Conservation (phyloP, 768 basidiomycete species). For the Lactifluus subvellereus region DNA sequence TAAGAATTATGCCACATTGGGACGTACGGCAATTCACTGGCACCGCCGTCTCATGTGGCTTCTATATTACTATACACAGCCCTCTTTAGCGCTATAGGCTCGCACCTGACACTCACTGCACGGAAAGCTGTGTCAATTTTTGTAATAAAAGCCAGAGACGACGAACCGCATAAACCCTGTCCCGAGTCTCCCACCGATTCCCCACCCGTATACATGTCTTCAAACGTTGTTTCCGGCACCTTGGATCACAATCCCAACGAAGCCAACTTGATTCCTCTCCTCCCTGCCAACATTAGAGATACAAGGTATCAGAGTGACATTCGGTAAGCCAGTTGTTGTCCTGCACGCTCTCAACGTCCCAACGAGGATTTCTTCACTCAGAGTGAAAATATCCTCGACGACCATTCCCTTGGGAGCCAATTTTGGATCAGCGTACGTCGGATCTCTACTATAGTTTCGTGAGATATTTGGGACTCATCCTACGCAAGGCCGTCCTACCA, state of each 20-base stretch:
- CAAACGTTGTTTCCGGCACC: background rate
- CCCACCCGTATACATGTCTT: background rate
- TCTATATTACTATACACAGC: too few relatives aligned
- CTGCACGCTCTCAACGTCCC: background rate
- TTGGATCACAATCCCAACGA: background rate
- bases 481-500: background rate
- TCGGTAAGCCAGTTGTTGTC: background rate
- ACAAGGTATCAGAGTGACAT: background rate
- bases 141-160: too few relatives aligned
- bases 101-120: too few relatives aligned
- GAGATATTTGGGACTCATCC: background rate
- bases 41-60: too few relatives aligned
- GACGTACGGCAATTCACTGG: too few relatives aligned
- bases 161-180: too few relatives aligned
- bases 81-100: too few relatives aligned
- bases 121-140: too few relatives aligned
- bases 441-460: background rate
- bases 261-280: background rate
- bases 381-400: background rate
- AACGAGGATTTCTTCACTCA: background rate
- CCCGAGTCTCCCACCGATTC: too few relatives aligned
- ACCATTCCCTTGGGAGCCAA: background rate
- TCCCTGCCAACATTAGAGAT: background rate
- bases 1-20: too few relatives aligned
- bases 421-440: constrained; percentile 1